Conservation (phyloP, 768 basidiomycete genomes). For the Amanita rubescens region DNA sequence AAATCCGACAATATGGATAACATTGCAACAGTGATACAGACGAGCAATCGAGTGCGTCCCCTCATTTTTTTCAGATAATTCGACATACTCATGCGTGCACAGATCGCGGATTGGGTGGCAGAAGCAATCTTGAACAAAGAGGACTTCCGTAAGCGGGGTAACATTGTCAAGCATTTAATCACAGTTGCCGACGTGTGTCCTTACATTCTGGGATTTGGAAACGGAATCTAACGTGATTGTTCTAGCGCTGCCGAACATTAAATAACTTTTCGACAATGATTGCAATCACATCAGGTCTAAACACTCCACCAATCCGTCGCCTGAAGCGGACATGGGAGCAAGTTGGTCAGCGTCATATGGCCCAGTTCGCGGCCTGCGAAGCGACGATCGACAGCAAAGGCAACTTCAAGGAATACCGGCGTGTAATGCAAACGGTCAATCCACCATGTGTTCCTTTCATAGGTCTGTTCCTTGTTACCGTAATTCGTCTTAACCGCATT, state of each 20-base stretch:
- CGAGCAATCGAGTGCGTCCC: constrained; percentile 68
- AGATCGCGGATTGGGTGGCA: constrained; percentile 94
- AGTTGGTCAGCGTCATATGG: constrained; percentile 67
- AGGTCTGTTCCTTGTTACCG: constrained; percentile 43
- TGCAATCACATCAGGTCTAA: constrained; percentile 89
- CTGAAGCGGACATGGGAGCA: constrained; percentile 93
- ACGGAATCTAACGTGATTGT: not conserved
- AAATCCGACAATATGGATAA: constrained; percentile 71
- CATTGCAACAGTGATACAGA: constrained; percentile 80
- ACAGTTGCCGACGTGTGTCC: constrained; percentile 78
- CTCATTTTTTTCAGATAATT: not conserved
- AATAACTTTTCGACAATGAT: constrained; percentile 98
- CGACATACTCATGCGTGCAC: not conserved
- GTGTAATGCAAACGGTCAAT: constrained; percentile 70
- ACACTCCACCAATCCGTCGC: constrained; percentile 87
- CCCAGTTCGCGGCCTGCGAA: constrained; percentile 73
- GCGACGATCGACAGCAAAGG: constrained; percentile 88
- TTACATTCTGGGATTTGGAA: constrained; percentile 4
- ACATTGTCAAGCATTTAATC: constrained; percentile 85
- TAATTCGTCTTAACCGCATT: constrained; percentile 3
- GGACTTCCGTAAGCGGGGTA: constrained; percentile 77
- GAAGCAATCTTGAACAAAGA: constrained; percentile 75
- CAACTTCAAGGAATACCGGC: constrained; percentile 90
- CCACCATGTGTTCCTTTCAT: constrained; percentile 97
- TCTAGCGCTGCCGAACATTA: constrained; percentile 79